Evolutionary conservation across 495 filamentous ascomycete genomes (phyloP).

Genomic region (Venustampulla echinocandica): DNA sequence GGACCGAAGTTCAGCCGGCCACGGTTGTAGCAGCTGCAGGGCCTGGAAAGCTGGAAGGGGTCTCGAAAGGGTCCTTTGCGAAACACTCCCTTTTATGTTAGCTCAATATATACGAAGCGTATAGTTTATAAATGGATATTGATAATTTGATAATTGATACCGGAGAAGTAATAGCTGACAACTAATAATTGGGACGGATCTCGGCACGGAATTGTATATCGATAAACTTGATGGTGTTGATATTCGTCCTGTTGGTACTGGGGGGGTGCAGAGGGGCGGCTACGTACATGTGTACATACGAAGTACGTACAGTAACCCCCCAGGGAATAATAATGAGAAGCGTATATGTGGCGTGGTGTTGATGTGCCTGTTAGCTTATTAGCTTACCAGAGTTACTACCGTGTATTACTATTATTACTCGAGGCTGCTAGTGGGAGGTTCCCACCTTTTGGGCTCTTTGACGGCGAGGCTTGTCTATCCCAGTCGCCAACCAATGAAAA

Average conservation of each 20-base stretch:
- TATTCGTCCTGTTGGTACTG: neutral
- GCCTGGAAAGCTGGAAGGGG: no score
- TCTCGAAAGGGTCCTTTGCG: no score
- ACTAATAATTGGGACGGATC: no score
- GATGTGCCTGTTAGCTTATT: no score
- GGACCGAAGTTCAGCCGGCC: no score
- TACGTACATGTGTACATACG: no score
- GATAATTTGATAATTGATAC: neutral
- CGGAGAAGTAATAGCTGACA: no score
- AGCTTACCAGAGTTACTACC: no score
- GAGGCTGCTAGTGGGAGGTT: neutral
- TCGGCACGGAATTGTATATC: neutral
- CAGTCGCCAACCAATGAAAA: conserved; percentile 10
- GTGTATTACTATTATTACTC: neutral
- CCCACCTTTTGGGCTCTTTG: neutral
- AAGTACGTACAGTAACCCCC: neutral
- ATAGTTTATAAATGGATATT: neutral
- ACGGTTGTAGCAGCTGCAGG: no score
- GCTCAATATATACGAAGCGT: neutral
- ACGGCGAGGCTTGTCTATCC: neutral
- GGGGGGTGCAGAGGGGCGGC: no score
- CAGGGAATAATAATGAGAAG: neutral
- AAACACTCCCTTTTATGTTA: no score
- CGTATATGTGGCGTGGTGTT: no score
- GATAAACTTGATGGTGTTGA: neutral